Base-by-base conservation (phyloP, 129 eudicot species). In the Arctium minus region DNA sequence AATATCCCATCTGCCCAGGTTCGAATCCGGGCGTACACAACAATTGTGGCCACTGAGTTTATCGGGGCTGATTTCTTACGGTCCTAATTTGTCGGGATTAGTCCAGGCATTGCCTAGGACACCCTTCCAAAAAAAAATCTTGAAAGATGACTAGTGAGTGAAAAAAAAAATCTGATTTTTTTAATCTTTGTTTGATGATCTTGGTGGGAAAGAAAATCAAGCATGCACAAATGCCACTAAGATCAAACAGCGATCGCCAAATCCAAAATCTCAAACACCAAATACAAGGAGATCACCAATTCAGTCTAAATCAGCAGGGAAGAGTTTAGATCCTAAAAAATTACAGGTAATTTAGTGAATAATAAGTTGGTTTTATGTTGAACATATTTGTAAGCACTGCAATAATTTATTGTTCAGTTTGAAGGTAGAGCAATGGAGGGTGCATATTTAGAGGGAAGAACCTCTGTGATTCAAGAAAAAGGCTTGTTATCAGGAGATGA, bases 201-300 rank as follows among this genome's bases (percentile, higher is more conserved):
- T 73, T 89, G 98, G 92, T 82, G 71, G 87, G 86, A 75, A 91
- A 88, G 97, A 92, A 73, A 89, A 86, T 50, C 88, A 87, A 42
- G 83, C 87, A 22, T 68, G 90, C 78, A 72, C 89, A 40, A 88
- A 70, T 84, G 81, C 79, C 64, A 48, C 78, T 6, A 89, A 88
- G 85, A 85, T 75, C 84, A 91, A 89, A 85, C 81, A 72, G 68
- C 86, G 38, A 10, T 82, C 89, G 8, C 85, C 89, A 17, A 88
- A 71, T 77, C 72, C 79, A 35, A 94, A 87, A 86, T 78, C 79
- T 46, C 86, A 80, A 42, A 77, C 81, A 1, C 81, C 82, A 18
- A 76, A 37, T 77, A 79, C 86, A 71, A 92, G 85, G 80, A 92
- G 85, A 83, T 86, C 70, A 44, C 83, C 87, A 12, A 2, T 77